Evolutionary conservation across 805 yeast genomes (phyloP), one percentile per base, ranked within the genome.

Genomic region (Metschnikowia dekortorum): DNA sequence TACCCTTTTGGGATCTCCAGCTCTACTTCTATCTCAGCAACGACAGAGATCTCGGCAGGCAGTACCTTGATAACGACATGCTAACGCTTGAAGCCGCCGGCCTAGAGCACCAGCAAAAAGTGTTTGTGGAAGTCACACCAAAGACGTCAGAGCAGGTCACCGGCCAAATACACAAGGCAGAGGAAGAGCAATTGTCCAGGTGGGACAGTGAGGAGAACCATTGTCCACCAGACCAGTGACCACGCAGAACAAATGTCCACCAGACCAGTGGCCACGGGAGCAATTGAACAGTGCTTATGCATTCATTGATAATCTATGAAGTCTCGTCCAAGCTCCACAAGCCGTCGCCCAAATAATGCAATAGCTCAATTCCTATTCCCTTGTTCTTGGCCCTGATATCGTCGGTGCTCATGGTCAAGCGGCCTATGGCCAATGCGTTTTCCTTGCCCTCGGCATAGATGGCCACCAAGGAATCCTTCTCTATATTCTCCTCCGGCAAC

Each of bases 361-460:
- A 70, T 62, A 90, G 72, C 62, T 90, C 96, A 50, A 92, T 82
- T 62, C 97, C 97, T 53, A 87, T 83, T 40, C 95, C 96, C 68
- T 91, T 91, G 66, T 91, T 91, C 39, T 80, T 75, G 18, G 79
- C 70, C 67, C 86, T 87, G 62, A 91, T 90, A 44, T 91, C 97
- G 59, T 87, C 92, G 1, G 96, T 86, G 59, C 90, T 83, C 97
- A 91, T 89, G 44, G 80, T 68, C 54, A 92, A 74, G 59, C 83
- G 83, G n/a, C 97, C 98, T 51, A 92, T 76, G 6, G 97, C 97
- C 68, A 92, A 71, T 0, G 97, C 96, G 61, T 79, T 75, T 56
- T 90, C 95, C 63, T 92, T 92, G 52, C 96, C 96, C 69, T 91
- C 97, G 45, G 97, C 97, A 64, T 84, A 86, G 28, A 92, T 80